phyloP scores from a whole-genome alignment of 495 filamentous ascomycete species.

The Chaetomium fimeti region DNA sequence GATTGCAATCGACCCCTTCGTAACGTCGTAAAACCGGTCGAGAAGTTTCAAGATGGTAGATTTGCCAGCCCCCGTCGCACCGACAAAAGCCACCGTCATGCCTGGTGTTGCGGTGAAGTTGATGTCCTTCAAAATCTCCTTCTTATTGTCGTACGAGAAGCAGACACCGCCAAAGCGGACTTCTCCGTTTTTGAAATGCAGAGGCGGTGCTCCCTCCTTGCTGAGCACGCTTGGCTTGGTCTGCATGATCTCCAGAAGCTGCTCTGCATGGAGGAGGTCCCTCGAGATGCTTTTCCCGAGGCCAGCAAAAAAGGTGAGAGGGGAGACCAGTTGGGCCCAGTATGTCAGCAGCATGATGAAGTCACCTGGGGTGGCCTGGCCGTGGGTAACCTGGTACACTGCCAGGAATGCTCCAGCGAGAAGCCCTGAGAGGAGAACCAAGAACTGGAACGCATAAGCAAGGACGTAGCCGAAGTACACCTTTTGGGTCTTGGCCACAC shows the following conservation, averaged over 20 bases:
- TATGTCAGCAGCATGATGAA: constrained; percentile 71
- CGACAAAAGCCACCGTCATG: constrained; percentile 72
- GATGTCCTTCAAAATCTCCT: constrained; percentile 63
- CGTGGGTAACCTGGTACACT: constrained; percentile 61
- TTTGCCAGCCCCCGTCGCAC: constrained; percentile 73
- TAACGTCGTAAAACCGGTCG: constrained; percentile 68
- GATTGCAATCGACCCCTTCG: constrained; percentile 61
- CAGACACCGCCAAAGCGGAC: constrained; percentile 64
- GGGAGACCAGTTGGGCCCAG: constrained; percentile 63
- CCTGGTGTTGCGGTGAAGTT: constrained; percentile 60
- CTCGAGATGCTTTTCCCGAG: constrained; percentile 59
- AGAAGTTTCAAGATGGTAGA: constrained; percentile 73
- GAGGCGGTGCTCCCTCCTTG: constrained; percentile 51
- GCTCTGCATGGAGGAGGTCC: constrained; percentile 68
- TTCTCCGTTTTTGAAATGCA: constrained; percentile 58
- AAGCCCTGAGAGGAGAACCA: constrained; percentile 63
- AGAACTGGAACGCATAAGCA: constrained; percentile 54
- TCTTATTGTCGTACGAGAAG: constrained; percentile 70
- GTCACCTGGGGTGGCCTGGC: constrained; percentile 58
- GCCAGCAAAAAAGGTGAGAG: constrained; percentile 62
- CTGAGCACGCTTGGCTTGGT: constrained; percentile 62
- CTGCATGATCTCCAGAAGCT: constrained; percentile 67
- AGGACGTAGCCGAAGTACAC: constrained; percentile 45
- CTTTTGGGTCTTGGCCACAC: constrained; percentile 41
- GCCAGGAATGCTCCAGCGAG: constrained; percentile 64